A percentile compares a stretch with the other conserved stretches of the same genome.
These are phyloP conservation scores for Podaxis sp. DNA, from an alignment of 768 basidiomycete species.

Conservation along the genomic window DNA sequence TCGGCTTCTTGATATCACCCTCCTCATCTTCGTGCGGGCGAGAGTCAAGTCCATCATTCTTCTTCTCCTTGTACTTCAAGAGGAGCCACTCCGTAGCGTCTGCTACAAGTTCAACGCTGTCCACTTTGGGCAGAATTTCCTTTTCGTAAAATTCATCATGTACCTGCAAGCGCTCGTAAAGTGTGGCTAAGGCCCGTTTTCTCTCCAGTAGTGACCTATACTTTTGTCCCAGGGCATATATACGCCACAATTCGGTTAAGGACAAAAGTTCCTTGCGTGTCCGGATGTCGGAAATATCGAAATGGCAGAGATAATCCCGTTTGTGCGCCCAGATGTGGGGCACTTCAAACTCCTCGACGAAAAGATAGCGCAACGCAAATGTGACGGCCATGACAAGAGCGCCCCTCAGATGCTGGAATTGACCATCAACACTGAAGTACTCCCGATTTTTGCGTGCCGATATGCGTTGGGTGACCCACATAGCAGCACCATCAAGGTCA, in stretches of 20 bases:
- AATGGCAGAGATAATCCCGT: constrained; percentile 85
- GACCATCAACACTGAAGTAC: constrained; percentile 68
- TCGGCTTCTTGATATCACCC: constrained; percentile 55
- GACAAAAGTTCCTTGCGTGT: constrained; percentile 69
- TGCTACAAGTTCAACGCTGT: constrained; percentile 84
- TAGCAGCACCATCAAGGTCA: constrained; percentile 77
- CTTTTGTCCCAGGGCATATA: constrained; percentile 84
- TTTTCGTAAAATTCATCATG: constrained; percentile 76
- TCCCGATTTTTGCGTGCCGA: constrained; percentile 68
- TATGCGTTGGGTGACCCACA: constrained; percentile 84
- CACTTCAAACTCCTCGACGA: constrained; percentile 88
- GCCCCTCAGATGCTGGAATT: constrained; percentile 55
- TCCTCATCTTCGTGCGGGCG: constrained; percentile 63
- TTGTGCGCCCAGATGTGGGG: constrained; percentile 95
- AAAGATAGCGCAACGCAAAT: constrained; percentile 75
- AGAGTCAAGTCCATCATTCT: constrained; percentile 58
- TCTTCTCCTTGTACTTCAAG: constrained; percentile 78
- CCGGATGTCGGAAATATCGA: constrained; percentile 64
- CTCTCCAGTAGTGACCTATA: constrained; percentile 86
- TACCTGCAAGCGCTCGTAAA: constrained; percentile 67
- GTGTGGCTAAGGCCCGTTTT: constrained; percentile 54
- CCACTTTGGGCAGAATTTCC: constrained; percentile 62
- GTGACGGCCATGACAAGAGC: constrained; percentile 79
- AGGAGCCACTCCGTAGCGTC: constrained; percentile 91
- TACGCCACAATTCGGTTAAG: constrained; percentile 86